Evolutionary conservation across 495 filamentous ascomycete species (phyloP).

Genomic region (Neurospora sp.): DNA sequence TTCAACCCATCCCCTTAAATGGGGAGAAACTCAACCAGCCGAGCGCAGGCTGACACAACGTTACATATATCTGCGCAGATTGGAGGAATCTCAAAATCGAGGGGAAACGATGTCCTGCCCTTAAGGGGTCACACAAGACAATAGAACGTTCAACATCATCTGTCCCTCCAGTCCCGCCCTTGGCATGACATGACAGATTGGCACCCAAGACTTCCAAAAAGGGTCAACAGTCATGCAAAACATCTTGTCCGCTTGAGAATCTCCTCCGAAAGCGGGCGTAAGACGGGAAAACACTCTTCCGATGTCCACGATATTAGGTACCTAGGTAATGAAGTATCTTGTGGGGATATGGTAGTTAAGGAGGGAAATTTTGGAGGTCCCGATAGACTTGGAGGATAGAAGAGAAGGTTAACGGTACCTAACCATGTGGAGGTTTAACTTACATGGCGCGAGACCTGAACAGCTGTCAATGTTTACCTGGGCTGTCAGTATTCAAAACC

Average conservation of each 20-base stretch:
- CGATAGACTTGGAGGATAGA: too few relatives aligned
- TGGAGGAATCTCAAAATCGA: too few relatives aligned
- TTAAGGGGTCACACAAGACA: neutral
- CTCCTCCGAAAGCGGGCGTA: neutral
- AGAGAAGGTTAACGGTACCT: too few relatives aligned
- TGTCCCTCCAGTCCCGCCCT: neutral
- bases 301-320: neutral
- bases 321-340: too few relatives aligned
- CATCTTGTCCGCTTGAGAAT: rapidly evolving
- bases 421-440: neutral
- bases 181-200: neutral
- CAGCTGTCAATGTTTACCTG: too few relatives aligned
- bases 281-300: neutral
- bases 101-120: neutral
- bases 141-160: neutral
- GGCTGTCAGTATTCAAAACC: too few relatives aligned
- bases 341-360: too few relatives aligned
- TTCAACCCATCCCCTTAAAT: too few relatives aligned
- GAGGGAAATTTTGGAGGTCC: too few relatives aligned
- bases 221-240: neutral
- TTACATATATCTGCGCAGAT: too few relatives aligned
- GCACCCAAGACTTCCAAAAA: neutral
- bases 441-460: neutral
- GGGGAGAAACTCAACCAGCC: too few relatives aligned
- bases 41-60: too few relatives aligned